phyloP scores from a whole-genome alignment of 73 alveolate species.

The Stentor roeselii region DNA sequence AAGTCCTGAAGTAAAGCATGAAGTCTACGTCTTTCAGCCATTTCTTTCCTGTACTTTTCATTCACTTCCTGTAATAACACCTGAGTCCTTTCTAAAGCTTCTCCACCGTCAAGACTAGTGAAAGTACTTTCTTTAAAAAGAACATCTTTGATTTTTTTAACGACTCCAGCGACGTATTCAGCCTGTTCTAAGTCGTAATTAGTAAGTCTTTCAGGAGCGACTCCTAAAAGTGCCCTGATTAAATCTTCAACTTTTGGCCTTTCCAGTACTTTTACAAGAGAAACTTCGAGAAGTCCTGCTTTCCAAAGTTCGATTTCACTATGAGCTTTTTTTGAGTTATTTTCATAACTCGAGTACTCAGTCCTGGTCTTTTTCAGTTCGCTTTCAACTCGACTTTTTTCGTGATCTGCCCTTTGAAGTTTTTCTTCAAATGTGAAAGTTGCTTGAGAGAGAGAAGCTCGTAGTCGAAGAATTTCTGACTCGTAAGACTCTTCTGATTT shows the following conservation, averaged over 20 bases:
- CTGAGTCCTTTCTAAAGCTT: constrained; percentile 17
- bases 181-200: constrained; percentile 16
- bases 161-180: not conserved
- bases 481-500: constrained; percentile 1
- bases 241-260: constrained; percentile 18
- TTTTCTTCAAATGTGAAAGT: constrained; percentile 8
- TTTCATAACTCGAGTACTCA: not conserved
- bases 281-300: constrained; percentile 1
- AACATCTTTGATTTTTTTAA: not conserved
- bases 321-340: not conserved
- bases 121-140: not conserved
- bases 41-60: constrained; percentile 55
- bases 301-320: constrained; percentile 17
- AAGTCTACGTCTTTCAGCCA: constrained; percentile 50
- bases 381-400: not conserved
- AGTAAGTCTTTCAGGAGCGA: constrained; percentile 6
- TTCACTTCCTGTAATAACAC: not conserved
- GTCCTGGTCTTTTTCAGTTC: not conserved
- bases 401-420: not conserved
- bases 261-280: not conserved
- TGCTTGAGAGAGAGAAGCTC: not conserved
- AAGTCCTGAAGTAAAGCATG: constrained; percentile 69
- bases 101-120: not conserved
- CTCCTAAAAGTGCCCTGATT: not conserved
- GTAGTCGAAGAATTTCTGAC: not conserved